Conservation (phyloP, 257 asterid species). For the Craterostigma plantagineum region DNA sequence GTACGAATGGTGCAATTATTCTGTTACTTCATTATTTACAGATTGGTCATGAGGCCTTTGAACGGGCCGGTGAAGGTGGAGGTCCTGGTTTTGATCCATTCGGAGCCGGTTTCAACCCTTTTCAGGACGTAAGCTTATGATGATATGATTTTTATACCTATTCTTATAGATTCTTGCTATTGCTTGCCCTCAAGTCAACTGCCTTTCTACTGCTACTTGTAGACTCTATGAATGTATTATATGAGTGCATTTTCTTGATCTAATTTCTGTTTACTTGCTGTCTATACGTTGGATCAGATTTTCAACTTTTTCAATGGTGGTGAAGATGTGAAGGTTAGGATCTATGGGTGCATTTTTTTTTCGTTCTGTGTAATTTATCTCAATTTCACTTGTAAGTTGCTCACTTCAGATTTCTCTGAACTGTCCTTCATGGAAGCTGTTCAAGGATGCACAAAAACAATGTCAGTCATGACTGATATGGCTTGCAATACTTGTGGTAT, state of each 20-base stretch:
- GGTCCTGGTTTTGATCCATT: conserved; percentile 52
- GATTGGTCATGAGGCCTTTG: conserved; percentile 85
- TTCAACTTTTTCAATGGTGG: conserved; percentile 57
- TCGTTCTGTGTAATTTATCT: neutral
- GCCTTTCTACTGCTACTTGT: too few relatives aligned
- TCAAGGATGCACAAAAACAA: conserved; percentile 80
- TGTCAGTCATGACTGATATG: conserved; percentile 49
- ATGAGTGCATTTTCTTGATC: too few relatives aligned
- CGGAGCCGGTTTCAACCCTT: conserved; percentile 48
- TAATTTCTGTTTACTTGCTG: too few relatives aligned
- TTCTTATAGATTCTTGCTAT: neutral
- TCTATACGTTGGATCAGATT: conserved; percentile 43
- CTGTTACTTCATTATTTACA: conserved; percentile 14
- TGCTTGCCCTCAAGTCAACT: too few relatives aligned
- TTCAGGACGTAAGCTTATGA: conserved; percentile 42
- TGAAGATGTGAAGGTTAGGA: conserved; percentile 62
- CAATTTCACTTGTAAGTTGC: conserved; percentile 8
- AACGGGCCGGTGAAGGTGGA: conserved; percentile 41
- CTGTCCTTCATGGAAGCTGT: conserved; percentile 97
- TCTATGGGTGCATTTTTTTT: too few relatives aligned
- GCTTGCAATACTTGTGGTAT: conserved; percentile 74
- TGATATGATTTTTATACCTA: conserved; percentile 21
- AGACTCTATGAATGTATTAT: too few relatives aligned
- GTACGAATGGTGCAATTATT: conserved; percentile 1
- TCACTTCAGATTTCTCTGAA: conserved; percentile 46